Conservation (phyloP, 2,329 filamentous ascomycete genomes). For the Xylariomycetidae sp. region DNA sequence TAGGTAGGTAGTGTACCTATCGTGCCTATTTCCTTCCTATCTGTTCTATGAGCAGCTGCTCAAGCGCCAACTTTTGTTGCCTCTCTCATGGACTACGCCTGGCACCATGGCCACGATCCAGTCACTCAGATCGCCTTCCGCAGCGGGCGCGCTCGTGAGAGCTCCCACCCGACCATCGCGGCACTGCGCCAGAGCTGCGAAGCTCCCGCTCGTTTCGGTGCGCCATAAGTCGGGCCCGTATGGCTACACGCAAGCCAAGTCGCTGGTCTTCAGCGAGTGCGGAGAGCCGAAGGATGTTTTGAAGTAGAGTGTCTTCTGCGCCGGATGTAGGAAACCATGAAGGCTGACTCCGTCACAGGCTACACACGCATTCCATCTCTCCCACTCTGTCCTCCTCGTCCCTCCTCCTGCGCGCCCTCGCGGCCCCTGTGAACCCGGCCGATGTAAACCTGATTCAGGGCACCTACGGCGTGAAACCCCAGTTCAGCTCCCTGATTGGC, state of each 20-base stretch:
- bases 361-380: slow-evolving; percentile 72
- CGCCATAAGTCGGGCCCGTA: slow-evolving; percentile 57
- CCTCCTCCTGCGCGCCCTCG: slow-evolving; percentile 79
- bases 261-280: slow-evolving; percentile 68
- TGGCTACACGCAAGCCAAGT: slow-evolving; percentile 79
- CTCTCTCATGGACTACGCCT: too few species aligned
- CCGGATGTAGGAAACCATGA: neutral
- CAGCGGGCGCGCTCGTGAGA: neutral
- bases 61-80: too few species aligned
- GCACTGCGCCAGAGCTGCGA: neutral
- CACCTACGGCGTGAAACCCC: slow-evolving; percentile 81
- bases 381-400: slow-evolving; percentile 59
- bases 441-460: slow-evolving; percentile 98
- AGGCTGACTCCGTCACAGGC: slow-evolving; percentile 29
- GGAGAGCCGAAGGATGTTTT: slow-evolving; percentile 71
- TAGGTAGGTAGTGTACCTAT: too few species aligned
- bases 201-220: slow-evolving; percentile 14
- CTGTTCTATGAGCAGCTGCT: too few species aligned
- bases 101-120: neutral
- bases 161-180: neutral
- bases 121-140: neutral
- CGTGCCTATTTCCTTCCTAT: too few species aligned
- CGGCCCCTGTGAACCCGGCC: slow-evolving; percentile 90
- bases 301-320: slow-evolving; percentile 34
- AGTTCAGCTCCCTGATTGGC: slow-evolving; percentile 69